These are phyloP conservation scores for Mycena filopes DNA, from an alignment of 768 basidiomycete genomes.

Conservation along the genomic window DNA sequence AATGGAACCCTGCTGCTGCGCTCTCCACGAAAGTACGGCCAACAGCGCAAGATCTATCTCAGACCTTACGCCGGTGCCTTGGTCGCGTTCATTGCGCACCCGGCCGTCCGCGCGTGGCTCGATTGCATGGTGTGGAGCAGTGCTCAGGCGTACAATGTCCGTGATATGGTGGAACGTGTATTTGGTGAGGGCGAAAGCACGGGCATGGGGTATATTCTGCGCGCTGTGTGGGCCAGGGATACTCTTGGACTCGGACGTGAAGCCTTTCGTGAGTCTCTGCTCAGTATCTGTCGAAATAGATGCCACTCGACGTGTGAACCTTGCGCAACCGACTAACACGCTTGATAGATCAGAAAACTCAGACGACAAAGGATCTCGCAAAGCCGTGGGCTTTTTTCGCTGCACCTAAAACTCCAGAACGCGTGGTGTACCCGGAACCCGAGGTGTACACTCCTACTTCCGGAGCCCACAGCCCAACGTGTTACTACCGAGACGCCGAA, in stretches of 20 bases:
- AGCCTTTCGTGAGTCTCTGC: slow-evolving; percentile 71
- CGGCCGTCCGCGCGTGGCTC: slow-evolving; percentile 57
- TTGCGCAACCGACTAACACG: background rate
- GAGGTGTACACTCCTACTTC: background rate
- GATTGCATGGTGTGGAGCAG: slow-evolving; percentile 76
- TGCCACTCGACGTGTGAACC: no score
- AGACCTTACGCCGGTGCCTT: slow-evolving; percentile 61
- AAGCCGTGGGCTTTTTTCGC: slow-evolving; percentile 66
- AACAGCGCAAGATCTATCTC: slow-evolving; percentile 29
- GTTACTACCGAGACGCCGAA: background rate
- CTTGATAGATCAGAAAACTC: slow-evolving; percentile 52
- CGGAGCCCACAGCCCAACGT: background rate
- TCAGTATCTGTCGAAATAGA: background rate
- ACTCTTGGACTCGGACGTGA: slow-evolving; percentile 70
- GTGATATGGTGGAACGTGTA: slow-evolving; percentile 60
- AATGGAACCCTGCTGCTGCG: slow-evolving; percentile 64
- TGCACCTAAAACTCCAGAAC: background rate
- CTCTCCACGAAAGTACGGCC: slow-evolving; percentile 49
- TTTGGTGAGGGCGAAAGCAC: slow-evolving; percentile 47
- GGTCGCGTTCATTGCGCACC: slow-evolving; percentile 57
- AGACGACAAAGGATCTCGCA: slow-evolving; percentile 79
- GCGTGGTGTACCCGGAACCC: background rate
- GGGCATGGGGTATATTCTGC: slow-evolving; percentile 43
- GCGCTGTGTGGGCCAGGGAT: slow-evolving; percentile 84
- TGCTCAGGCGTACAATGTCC: slow-evolving; percentile 68